A percentile compares a stretch with the other conserved stretches of the same genome.
These are phyloP conservation scores for Geotrichum candidum DNA, from an alignment of 1,139 yeast species.

Conservation along the genomic window DNA sequence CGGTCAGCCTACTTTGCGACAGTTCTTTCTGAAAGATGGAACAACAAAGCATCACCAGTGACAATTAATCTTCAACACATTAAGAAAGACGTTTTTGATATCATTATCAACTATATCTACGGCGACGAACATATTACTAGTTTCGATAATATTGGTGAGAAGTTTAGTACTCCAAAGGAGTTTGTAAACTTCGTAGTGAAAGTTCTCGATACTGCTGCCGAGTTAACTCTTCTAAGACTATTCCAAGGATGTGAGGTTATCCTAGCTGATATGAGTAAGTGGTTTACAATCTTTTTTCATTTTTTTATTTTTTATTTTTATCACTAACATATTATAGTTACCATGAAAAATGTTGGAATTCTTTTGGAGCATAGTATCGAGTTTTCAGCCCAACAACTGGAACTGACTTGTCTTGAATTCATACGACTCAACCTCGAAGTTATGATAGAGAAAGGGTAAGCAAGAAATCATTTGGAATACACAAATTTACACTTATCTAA, in stretches of 20 bases:
- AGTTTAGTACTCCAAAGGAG: conserved; percentile 35
- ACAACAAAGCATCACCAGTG: conserved; percentile 15
- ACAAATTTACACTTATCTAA: not conserved
- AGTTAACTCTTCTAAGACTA: conserved; percentile 53
- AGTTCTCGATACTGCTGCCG: conserved; percentile 58
- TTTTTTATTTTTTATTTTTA: not conserved
- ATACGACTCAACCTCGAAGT: conserved; percentile 61
- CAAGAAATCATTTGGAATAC: not conserved
- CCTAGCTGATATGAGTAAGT: conserved; percentile 47
- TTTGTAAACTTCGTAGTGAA: conserved; percentile 55
- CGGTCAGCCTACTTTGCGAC: conserved; percentile 64
- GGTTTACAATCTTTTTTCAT: not conserved
- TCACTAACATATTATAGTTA: conserved; percentile 31
- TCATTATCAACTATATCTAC: conserved; percentile 52
- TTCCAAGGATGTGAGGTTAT: conserved; percentile 57
- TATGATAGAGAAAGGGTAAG: conserved; percentile 47
- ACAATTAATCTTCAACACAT: conserved; percentile 42
- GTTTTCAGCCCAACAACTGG: conserved; percentile 49
- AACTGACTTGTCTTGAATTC: conserved; percentile 60
- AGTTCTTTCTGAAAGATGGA: conserved; percentile 53
- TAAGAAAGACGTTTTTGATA: conserved; percentile 41
- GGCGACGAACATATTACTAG: conserved; percentile 47
- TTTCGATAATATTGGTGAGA: conserved; percentile 36
- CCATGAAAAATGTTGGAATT: conserved; percentile 54
- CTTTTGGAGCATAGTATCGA: conserved; percentile 51